phyloP scores from a whole-genome alignment of 1,284 basidiomycete species.

The Pascua sp. region DNA sequence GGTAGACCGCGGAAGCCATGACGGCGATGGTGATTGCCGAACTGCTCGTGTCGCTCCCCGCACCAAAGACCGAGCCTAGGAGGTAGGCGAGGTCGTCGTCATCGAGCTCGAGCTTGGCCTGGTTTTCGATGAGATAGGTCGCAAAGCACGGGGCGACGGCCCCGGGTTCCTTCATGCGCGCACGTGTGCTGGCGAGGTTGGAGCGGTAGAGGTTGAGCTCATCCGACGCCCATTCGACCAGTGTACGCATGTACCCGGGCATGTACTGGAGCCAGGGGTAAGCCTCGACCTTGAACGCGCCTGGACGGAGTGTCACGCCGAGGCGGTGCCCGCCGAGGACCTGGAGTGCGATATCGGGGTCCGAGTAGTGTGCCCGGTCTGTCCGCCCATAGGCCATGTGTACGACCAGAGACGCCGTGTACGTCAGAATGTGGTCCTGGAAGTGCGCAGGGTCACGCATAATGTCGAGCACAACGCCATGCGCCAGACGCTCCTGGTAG shows the following conservation, averaged over 20 bases:
- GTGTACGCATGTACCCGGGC: conserved; percentile 58
- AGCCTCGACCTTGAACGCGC: conserved; percentile 59
- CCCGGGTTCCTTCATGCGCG: too few relatives aligned
- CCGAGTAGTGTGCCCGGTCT: conserved; percentile 54
- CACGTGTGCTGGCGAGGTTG: conserved; percentile 53
- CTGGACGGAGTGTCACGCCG: conserved; percentile 56
- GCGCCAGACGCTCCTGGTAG: conserved; percentile 54
- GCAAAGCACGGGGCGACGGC: conserved; percentile 5
- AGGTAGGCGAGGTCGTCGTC: conserved; percentile 23
- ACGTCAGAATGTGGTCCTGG: conserved; percentile 57
- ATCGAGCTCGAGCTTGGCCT: conserved; percentile 1
- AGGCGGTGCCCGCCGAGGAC: conserved; percentile 55
- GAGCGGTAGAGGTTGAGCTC: conserved; percentile 59
- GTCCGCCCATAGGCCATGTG: conserved; percentile 64
- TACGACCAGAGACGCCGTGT: conserved; percentile 62
- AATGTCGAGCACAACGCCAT: conserved; percentile 57
- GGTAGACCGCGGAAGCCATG: conserved; percentile 63
- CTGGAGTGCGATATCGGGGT: conserved; percentile 57
- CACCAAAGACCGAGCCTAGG: conserved; percentile 11
- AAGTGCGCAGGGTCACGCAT: conserved; percentile 55
- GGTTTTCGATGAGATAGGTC: conserved; percentile 2
- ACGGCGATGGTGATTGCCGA: conserved; percentile 58
- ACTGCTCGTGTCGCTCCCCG: conserved; percentile 50
- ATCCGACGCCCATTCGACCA: conserved; percentile 57
- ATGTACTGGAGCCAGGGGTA: conserved; percentile 59